phyloP scores from a whole-genome alignment of 106 monocot genomes.

The Dioscorea dumetorum region DNA sequence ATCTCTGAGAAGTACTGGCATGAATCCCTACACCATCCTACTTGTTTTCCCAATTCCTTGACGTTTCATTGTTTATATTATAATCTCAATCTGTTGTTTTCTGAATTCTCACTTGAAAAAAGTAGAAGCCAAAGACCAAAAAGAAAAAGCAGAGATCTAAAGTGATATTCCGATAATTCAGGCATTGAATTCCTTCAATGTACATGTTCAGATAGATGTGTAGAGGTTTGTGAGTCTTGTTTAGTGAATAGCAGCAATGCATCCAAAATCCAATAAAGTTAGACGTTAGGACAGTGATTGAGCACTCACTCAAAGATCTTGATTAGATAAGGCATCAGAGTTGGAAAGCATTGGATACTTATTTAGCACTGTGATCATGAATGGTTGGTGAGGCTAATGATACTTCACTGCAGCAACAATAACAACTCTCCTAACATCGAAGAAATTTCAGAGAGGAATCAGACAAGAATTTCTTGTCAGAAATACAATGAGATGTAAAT shows the following conservation, averaged over 20 bases:
- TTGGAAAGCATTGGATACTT: background rate
- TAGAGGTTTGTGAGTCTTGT: background rate
- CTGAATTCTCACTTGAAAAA: background rate
- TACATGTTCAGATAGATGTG: background rate
- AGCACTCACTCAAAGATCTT: background rate
- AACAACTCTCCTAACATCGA: background rate
- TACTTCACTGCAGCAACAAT: background rate
- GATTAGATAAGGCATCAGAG: background rate
- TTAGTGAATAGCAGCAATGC: background rate
- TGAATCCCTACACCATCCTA: background rate
- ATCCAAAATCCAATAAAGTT: background rate
- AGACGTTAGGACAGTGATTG: conserved; percentile 1
- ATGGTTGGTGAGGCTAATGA: conserved; percentile 4
- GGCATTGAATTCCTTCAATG: background rate
- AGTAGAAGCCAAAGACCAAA: background rate
- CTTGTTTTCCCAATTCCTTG: background rate
- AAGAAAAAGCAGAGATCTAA: background rate
- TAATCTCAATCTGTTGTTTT: background rate
- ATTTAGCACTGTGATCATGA: background rate
- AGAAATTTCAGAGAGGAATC: too few species aligned
- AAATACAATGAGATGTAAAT: background rate
- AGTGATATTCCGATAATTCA: background rate
- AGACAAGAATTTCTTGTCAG: too few species aligned
- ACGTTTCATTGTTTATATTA: background rate
- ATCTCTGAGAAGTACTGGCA: background rate